phyloP scores from a whole-genome alignment of 106 monocot genomes.

The Dendrobium nobile region DNA sequence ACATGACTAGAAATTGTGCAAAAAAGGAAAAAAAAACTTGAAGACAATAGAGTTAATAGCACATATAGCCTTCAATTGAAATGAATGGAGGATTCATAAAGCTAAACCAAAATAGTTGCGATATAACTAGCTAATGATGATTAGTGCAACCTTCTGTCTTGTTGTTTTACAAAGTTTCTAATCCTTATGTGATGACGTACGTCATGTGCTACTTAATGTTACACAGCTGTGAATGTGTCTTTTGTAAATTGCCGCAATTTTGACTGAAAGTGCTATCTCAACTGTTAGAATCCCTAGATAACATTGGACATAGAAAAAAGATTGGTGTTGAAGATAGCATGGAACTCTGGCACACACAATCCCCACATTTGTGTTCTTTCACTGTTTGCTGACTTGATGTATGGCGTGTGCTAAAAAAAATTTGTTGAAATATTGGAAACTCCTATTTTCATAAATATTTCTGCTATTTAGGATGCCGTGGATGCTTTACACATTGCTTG shows the following conservation, averaged over 20 bases:
- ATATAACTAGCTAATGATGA: too few relatives aligned
- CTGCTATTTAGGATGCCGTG: neutral
- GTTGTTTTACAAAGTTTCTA: neutral
- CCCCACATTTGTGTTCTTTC: neutral
- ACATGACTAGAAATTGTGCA: too few relatives aligned
- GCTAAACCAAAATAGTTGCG: too few relatives aligned
- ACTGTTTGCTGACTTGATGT: neutral
- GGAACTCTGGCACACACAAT: neutral
- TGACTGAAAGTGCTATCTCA: neutral
- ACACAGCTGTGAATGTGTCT: neutral
- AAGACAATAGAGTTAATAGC: too few relatives aligned
- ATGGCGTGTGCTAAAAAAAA: neutral
- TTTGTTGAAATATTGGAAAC: neutral
- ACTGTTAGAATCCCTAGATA: neutral
- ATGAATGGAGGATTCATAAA: too few relatives aligned
- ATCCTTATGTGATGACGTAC: neutral
- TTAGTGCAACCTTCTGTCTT: neutral
- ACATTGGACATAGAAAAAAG: neutral
- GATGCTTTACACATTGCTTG: slow-evolving; percentile 4
- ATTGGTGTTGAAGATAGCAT: neutral
- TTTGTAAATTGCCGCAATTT: neutral
- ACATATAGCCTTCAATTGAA: too few relatives aligned
- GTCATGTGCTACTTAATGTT: neutral
- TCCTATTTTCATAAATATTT: neutral
- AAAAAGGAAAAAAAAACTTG: too few relatives aligned